These are phyloP conservation scores for Phellopilus nigrolimitatus DNA, from an alignment of 1,284 basidiomycete species.

Conservation along the genomic window DNA sequence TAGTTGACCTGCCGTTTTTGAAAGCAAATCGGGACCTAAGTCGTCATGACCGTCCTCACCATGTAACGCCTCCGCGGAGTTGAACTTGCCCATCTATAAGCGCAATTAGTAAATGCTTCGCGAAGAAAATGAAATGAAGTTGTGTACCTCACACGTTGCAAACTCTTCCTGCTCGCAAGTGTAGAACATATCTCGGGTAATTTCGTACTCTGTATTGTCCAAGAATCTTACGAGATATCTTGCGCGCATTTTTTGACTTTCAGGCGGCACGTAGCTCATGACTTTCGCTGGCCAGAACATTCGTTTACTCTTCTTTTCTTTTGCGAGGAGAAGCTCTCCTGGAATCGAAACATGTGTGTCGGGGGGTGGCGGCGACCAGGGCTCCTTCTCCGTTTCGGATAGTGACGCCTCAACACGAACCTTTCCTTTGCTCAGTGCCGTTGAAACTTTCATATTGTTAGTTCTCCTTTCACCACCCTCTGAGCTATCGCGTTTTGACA, in stretches of 20 bases:
- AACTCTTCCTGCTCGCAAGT: conserved; percentile 53
- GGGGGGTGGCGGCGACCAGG: conserved; percentile 38
- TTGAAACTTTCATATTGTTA: neutral
- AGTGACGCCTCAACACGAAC: conserved; percentile 19
- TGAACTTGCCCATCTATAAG: conserved; percentile 49
- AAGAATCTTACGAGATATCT: conserved; percentile 52
- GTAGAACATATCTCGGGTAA: conserved; percentile 51
- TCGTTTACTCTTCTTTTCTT: conserved; percentile 36
- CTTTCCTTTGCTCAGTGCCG: neutral
- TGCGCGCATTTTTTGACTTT: conserved; percentile 29
- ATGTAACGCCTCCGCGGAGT: conserved; percentile 21
- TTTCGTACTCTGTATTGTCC: conserved; percentile 39
- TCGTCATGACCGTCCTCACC: conserved; percentile 13
- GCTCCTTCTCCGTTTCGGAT: conserved; percentile 25
- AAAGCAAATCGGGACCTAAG: conserved; percentile 16
- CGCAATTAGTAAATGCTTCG: neutral
- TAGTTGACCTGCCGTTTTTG: conserved; percentile 14
- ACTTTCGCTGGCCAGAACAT: conserved; percentile 65
- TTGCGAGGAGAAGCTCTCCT: conserved; percentile 57
- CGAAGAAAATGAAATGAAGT: conserved; percentile 9
- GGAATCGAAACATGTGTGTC: conserved; percentile 53
- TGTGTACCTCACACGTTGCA: conserved; percentile 48
- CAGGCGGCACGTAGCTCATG: conserved; percentile 46
- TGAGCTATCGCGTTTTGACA: neutral
- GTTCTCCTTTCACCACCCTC: conserved; percentile 20